Percentiles rank a stretch among this genome's conserved stretches.
Evolutionary conservation across 1,284 basidiomycete species (phyloP).

Genomic region (Wolfiporia cocos): DNA sequence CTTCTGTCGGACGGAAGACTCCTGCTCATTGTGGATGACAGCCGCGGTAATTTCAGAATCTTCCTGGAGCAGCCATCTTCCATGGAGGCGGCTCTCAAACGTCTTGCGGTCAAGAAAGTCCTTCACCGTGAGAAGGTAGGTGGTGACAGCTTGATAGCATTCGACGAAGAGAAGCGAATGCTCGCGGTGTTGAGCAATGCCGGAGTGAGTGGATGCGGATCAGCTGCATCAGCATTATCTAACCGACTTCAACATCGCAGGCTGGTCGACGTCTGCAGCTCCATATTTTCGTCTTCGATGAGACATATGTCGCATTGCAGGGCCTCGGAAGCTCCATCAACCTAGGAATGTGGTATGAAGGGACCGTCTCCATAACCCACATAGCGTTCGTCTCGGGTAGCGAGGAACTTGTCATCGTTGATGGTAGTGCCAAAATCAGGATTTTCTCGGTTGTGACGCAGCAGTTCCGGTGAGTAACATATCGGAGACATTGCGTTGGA

Average conservation of each 20-base stretch:
- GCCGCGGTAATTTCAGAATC: constrained; percentile 26
- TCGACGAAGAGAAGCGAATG: constrained; percentile 43
- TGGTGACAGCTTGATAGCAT: constrained; percentile 34
- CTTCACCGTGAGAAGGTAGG: constrained; percentile 42
- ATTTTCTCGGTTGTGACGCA: constrained; percentile 45
- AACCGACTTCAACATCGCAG: not conserved
- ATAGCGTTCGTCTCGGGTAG: constrained; percentile 36
- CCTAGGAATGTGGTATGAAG: constrained; percentile 38
- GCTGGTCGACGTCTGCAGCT: constrained; percentile 28
- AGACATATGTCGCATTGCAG: constrained; percentile 31
- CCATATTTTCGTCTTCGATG: constrained; percentile 40
- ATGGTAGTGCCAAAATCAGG: constrained; percentile 32
- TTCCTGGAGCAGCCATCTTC: constrained; percentile 31
- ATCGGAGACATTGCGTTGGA: not conserved
- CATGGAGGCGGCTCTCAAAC: constrained; percentile 28
- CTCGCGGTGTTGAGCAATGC: constrained; percentile 35
- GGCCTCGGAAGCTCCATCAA: constrained; percentile 33
- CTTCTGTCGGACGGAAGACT: constrained; percentile 32
- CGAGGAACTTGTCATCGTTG: constrained; percentile 45
- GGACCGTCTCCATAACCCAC: constrained; percentile 22
- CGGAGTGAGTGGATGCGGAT: no score
- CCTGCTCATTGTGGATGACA: constrained; percentile 36
- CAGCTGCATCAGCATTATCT: no score
- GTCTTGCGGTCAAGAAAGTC: constrained; percentile 18
- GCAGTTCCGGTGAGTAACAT: constrained; percentile 39